Base-by-base conservation (phyloP, 441 rosid species). In the Gossypium trilobum region DNA sequence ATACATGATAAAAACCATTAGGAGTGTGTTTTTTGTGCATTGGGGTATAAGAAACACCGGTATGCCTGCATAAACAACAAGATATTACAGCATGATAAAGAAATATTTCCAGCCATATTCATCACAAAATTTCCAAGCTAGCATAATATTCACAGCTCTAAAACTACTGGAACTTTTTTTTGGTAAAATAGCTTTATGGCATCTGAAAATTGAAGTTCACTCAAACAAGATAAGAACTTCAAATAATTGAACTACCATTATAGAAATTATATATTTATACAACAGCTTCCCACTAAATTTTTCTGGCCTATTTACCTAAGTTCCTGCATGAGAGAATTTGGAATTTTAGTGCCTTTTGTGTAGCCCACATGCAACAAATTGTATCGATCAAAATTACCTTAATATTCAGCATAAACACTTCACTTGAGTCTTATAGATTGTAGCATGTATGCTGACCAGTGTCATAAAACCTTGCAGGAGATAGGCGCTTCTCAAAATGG, bases 401-500 rank as follows among this genome's bases (percentile, higher is more conserved):
- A 72, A 16, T 60, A 56, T 60, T 72, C 58, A 29, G 56, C 58
- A 54, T n/a, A 62, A 17, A 25, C 42, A 25, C 68, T 72, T 72
- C 23, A 61, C 61, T 17, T 39, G 36, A 56, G 57, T 44, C 10
- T 46, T 61, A 6, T 72, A 72, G 68, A 72, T 20, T 11, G 19
- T 23, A 59, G 74, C 57, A 71, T 6, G 29, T 9, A 52, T 59
- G 31, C 42, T 72, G 11, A 71, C 68, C 46, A 60, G 57, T 29
- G 13, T 33, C 10, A 4, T 71, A 61, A 65, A 74, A 29, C 71
- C 78, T 82, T 78, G 75, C 92, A 95, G 99, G 99, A 72, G 98
- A 95, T 78, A 87, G 99, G 74, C 92, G 94, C 71, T 95, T 95
- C 87, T 90, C 98, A 13, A 85, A 81, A 75, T 95, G 99, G 99